phyloP scores from a whole-genome alignment of 75 land plant genomes.

The Cryptomeria japonica region DNA sequence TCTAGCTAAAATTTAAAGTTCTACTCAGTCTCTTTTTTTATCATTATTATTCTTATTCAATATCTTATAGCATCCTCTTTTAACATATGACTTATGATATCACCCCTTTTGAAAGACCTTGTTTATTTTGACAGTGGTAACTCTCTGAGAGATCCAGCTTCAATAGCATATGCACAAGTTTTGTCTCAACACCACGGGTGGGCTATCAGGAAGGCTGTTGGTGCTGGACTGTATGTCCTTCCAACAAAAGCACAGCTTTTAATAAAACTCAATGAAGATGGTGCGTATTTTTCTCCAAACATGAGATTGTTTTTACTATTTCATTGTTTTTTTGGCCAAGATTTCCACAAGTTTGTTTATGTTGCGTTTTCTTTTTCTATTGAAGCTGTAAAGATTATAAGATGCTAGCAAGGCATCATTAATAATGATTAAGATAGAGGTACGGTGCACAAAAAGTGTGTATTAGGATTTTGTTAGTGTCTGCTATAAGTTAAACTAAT shows the following conservation, averaged over 20 bases:
- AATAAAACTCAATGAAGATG: constrained; percentile 85
- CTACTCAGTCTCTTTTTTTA: not conserved
- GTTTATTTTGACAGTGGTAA: constrained; percentile 50
- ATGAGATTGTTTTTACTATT: not conserved
- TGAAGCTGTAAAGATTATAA: not conserved
- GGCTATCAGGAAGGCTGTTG: constrained; percentile 87
- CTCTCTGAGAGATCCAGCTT: constrained; percentile 76
- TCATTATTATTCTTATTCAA: not conserved
- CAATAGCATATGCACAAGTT: constrained; percentile 85
- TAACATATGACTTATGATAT: not conserved
- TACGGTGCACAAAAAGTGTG: not conserved
- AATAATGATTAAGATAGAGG: not conserved
- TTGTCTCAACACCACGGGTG: constrained; percentile 90
- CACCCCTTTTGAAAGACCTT: not conserved
- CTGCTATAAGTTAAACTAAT: not conserved
- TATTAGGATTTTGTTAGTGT: not conserved
- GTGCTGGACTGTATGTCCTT: constrained; percentile 87
- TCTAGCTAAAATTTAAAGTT: not conserved
- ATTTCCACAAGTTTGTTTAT: not conserved
- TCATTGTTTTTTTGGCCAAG: not conserved
- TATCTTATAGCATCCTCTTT: not conserved
- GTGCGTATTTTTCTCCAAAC: constrained; percentile 23
- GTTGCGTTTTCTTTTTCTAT: not conserved
- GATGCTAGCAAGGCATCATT: not conserved
- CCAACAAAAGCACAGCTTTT: constrained; percentile 75